Evolutionary conservation across 2,329 filamentous ascomycete species (phyloP), one percentile per base, ranked within the genome.

Genomic region (Trichophyton simii): DNA sequence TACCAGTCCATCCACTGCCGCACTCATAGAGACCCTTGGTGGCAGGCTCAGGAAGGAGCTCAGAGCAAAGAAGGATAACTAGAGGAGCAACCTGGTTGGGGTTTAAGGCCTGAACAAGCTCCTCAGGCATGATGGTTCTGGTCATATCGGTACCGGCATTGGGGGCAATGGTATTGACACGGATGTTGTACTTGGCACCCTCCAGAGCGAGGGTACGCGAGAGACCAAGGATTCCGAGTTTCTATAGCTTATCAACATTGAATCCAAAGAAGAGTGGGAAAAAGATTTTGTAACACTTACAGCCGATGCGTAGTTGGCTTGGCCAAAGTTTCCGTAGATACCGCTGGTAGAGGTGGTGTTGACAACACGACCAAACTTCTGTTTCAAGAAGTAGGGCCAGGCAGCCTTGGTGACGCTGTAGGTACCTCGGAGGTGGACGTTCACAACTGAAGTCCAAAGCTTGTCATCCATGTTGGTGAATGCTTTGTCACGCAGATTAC

Each of bases 271-370:
- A 65, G 73, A 66, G 75, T 76, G 46, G 57, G 3, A 25, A 60
- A 25, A 20, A 11, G 54, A 15, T 7, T 25, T 25, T 44, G 3
- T 18, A 31, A 20, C 44, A 81, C 85, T 79, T 82, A 88, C 86
- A 62, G 89, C 89, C 63, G 92, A 89, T 65, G 94, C 83, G 76
- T 99, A 99, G 82, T 99, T 99, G 70, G 92, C 89, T 78, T 99
- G 94, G 65, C 94, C 94, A 73, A 99, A 99, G 83, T 96, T 99
- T 68, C 94, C 94, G 74, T 99, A 99, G 75, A 99, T 95, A 76
- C 94, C 94, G 69, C 88, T 95, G 57, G 94, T 97, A 41, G 90
- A 95, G 46, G 94, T 94, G 57, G 94, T 99, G 82, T 99, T 99
- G 71, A 99, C 82, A 64, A 99, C 85, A 70, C 94, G 90, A 67